Base-by-base conservation (phyloP, 331 rosid genomes). In the Cucumis variabilis region DNA sequence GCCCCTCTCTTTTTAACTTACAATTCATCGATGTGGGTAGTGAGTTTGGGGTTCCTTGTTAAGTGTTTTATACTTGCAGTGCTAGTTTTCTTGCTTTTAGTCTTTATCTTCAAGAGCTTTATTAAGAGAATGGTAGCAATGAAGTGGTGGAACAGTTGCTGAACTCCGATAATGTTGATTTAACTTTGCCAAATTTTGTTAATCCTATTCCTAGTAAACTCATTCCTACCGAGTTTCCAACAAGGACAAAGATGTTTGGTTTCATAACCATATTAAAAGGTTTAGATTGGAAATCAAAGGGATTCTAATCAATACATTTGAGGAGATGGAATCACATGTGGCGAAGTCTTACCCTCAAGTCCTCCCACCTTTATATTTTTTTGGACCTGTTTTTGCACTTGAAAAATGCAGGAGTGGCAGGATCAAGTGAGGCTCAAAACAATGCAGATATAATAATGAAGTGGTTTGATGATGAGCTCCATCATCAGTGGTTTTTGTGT, bases 381-480 rank as follows among this genome's bases (percentile, higher is more conserved):
- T 94, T 68, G 97, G 97, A 16, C 84, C 84, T 2, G 16, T 79
- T 25, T 25, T 50, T 79, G 84, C 17, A 79, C 13, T 48, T 79
- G 67, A 79, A 51, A 12, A 25, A 53, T 3, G 51, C 30, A 1
- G 21, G 41, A 13, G 20, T 62, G 1, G 66, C 67, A 13, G 37
- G 48, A 0, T 46, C 69, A 33, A 78, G 78, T 41, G n/a, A 69
- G 4, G 48, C 50, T 28, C 24, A 16, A 9, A 9, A 28, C 7
- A 65, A 63, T 1, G 30, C 65, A 2, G 53, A 82, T 19, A 72
- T 89, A 12, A 72, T 89, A 12, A 17, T 95, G 13, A 24, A 82
- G 11, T 95, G 98, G 98, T 95, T 94, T 4, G 93, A 95, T 14
- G 76, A 89, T 9, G 95, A 92, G 93, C 97, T 27, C 77, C 70